A percentile compares a stretch with the other conserved stretches of the same genome.
Conservation (phyloP, 2,329 filamentous ascomycete species). For the Diaporthe batatas region DNA sequence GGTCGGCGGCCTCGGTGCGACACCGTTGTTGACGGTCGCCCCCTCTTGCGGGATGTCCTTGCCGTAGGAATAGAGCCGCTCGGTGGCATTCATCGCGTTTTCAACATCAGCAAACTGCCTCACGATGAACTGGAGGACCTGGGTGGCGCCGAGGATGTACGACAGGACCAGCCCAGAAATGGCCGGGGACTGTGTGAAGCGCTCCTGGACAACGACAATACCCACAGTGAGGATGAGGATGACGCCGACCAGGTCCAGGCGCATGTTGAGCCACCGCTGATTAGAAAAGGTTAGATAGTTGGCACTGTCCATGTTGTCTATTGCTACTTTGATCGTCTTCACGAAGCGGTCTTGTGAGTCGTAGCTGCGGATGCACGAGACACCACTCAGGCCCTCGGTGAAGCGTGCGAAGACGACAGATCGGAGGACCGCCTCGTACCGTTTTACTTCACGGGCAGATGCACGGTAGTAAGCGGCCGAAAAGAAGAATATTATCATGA, state of each 20-base stretch:
- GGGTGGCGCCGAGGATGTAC: constrained; percentile 75
- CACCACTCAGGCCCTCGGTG: constrained; percentile 73
- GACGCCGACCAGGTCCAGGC: constrained; percentile 72
- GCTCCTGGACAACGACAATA: constrained; percentile 74
- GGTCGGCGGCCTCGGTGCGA: constrained; percentile 52
- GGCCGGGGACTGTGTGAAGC: constrained; percentile 72
- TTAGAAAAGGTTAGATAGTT: constrained; percentile 79
- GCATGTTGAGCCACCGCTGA: constrained; percentile 74
- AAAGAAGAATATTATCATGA: constrained; percentile 72
- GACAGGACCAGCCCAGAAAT: constrained; percentile 75
- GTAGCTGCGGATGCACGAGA: constrained; percentile 70
- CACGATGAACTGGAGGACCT: constrained; percentile 77
- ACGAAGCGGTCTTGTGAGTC: constrained; percentile 70
- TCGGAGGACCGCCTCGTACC: constrained; percentile 75
- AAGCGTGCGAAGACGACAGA: constrained; percentile 75
- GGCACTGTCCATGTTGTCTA: constrained; percentile 76
- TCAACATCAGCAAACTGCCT: constrained; percentile 77
- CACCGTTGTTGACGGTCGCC: constrained; percentile 64
- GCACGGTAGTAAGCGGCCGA: constrained; percentile 75
- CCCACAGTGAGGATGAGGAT: constrained; percentile 73
- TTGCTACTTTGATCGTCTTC: constrained; percentile 50
- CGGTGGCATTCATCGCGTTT: constrained; percentile 78
- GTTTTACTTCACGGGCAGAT: constrained; percentile 77
- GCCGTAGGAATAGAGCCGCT: constrained; percentile 76
- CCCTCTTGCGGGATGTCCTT: constrained; percentile 73